Base-by-base conservation (phyloP, 108 stramenopile species). In the Seminavis robusta region DNA sequence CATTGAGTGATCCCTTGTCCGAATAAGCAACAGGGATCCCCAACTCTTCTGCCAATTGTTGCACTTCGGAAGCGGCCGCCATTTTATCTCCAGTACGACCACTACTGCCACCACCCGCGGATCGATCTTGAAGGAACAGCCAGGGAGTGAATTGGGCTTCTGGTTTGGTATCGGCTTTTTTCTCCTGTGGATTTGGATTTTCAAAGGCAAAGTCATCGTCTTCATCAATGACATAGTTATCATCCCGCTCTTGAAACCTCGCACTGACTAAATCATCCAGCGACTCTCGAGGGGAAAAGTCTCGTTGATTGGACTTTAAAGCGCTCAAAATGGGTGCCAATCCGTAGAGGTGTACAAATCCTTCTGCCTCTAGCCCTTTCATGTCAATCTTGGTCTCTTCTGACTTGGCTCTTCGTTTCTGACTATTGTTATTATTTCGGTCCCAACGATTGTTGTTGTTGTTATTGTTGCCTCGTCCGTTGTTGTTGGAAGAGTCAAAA, bases 1-100 rank as follows among this genome's bases (percentile, higher is more conserved):
- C 71, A 56, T 96, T 96, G 33, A 96, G 52, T 0, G 88, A 70
- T 33, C 90, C 94, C 74, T 92, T 92, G 42, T 95, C 94, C 11
- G 86, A 80, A 43, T 70, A 47, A 0, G 78, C 79, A 17, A 92
- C 57, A 0, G 86, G 84, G 27, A 90, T 37, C 3, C 52, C 54
- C 2, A 56, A 65, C 43, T 66, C 47, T 43, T 72, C 63, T 13
- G 92, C 92, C 28, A 90, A 63, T 0, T 67, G 43, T 11, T 76
- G 15, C 19, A 87, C 75, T 56, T 80, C 64, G 8, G 65, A 54
- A 16, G 80, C 81, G 16, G 78, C 65, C 34, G 66, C 56, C 1
- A 56, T 73, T 56, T 90, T 85, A 41, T 60, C 52, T 19, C 47
- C 56, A 23, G 67, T 71, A 17, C 79, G 66, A 39, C 64, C 61